Evolutionary conservation across 768 basidiomycete genomes (phyloP), one percentile per base, ranked within the genome.

Genomic region (Paxillus involutus): DNA sequence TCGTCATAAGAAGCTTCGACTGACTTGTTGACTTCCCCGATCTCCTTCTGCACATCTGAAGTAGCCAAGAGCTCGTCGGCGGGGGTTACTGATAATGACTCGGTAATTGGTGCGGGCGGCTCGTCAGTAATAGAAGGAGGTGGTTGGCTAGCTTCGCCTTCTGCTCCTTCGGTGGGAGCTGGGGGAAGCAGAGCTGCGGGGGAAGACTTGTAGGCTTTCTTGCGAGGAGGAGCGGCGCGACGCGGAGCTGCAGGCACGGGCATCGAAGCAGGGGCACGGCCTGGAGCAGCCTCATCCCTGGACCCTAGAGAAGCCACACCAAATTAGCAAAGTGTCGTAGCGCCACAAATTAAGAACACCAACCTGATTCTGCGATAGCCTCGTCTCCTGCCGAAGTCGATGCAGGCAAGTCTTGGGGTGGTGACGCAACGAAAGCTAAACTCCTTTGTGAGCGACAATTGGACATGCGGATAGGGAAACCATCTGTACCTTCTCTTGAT

Each of bases 191-290:
- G 52, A 19, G 51, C 11, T 2, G 77, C 70, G 11, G 78, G 70
- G n/a, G 76, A 72, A 1, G 81, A 78, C 66, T 82, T 86, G 44
- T 73, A 73, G 6, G 76, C 64, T 63, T 88, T 88, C 71, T 78
- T 84, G 40, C 90, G 77, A 9, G 91, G 91, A 45, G 88, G 89
- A 3, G 78, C 90, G 24, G 88, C 79, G 5, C 91, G 81, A 42
- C 87, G 83, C 41, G 91, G 90, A 16, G 76, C 85, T 13, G 81
- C 79, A 13, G 90, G 89, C 4, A 89, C 76, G 19, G 90, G 89
- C 85, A 93, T 91, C 0, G 82, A 75, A 6, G 74, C 56, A 16
- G 82, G 81, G 21, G 69, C 72, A 35, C 76, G 77, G 11, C 75
- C 52, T 4, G 72, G 61, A 33, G 70, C 68, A 17, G 67, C 63